These are phyloP conservation scores for Platanus orientalis DNA, from an alignment of 164 flowering plant genomes.

Conservation along the genomic window DNA sequence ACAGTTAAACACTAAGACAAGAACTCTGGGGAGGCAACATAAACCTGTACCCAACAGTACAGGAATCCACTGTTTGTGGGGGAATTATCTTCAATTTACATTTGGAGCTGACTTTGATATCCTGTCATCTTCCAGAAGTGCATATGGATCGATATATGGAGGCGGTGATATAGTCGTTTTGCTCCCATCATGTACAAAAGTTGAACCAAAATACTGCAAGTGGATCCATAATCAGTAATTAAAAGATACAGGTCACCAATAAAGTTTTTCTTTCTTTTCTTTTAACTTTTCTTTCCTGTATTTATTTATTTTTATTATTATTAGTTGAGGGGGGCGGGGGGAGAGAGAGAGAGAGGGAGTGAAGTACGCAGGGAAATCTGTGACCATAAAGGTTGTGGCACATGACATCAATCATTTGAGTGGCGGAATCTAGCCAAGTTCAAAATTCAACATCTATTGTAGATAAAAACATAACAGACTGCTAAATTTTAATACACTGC, in stretches of 20 bases:
- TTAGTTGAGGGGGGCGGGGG: neutral
- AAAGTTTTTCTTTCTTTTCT: neutral
- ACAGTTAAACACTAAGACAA: neutral
- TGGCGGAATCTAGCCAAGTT: no score
- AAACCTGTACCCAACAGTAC: slow-evolving; percentile 1
- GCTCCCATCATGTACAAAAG: slow-evolving; percentile 70
- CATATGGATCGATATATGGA: slow-evolving; percentile 74
- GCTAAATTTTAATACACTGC: no score
- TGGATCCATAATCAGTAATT: slow-evolving; percentile 1
- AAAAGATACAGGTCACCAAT: neutral
- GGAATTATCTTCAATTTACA: slow-evolving; percentile 35
- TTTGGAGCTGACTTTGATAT: slow-evolving; percentile 53
- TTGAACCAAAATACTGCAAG: slow-evolving; percentile 73
- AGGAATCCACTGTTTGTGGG: slow-evolving; percentile 1
- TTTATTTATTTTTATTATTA: no score
- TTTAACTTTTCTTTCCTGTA: no score
- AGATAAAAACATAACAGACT: no score
- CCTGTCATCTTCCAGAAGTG: slow-evolving; percentile 76
- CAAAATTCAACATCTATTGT: no score
- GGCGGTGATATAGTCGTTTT: slow-evolving; percentile 36
- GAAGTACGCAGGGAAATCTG: no score
- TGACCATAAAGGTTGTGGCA: no score
- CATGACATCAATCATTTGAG: no score
- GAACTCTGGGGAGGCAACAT: neutral
- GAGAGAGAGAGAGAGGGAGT: neutral